Conservation (phyloP, 78 protist species). For the Chrysochromulina tobinii region DNA sequence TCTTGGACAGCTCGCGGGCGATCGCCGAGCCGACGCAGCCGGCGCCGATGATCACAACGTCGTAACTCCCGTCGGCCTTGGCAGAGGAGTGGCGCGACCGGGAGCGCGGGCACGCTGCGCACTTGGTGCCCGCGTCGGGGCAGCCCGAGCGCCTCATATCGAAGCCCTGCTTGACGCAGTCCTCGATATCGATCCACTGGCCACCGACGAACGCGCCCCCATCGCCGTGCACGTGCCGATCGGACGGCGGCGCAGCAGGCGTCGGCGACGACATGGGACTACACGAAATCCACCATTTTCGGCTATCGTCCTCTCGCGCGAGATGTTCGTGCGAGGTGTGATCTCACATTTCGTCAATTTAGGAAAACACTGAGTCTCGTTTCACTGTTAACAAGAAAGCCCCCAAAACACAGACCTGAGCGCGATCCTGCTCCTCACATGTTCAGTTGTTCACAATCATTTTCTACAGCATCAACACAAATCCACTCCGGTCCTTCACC, state of each 20-base stretch:
- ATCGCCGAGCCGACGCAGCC: slow-evolving; percentile 21
- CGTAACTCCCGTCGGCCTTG: slow-evolving; percentile 15
- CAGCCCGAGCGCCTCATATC: not conserved
- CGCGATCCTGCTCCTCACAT: no score
- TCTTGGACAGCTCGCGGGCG: slow-evolving; percentile 24
- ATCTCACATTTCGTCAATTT: no score
- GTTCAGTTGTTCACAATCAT: no score
- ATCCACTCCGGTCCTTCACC: no score
- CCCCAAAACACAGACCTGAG: no score
- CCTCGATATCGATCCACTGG: not conserved
- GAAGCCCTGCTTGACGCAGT: not conserved
- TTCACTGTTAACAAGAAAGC: no score
- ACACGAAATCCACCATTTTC: no score
- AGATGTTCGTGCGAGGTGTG: no score
- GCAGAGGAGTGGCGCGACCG: not conserved
- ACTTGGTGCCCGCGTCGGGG: not conserved
- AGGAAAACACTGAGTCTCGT: no score
- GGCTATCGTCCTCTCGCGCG: no score
- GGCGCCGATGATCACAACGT: slow-evolving; percentile 7
- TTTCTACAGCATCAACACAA: no score
- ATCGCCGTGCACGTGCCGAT: slow-evolving; percentile 23
- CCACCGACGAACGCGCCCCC: slow-evolving; percentile 2
- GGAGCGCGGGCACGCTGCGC: slow-evolving; percentile 2
- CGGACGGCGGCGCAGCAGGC: not conserved
- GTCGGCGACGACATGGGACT: no score